These are phyloP conservation scores for Aphanomyces stellatus DNA, from an alignment of 352 stramenopile genomes.

Conservation along the genomic window DNA sequence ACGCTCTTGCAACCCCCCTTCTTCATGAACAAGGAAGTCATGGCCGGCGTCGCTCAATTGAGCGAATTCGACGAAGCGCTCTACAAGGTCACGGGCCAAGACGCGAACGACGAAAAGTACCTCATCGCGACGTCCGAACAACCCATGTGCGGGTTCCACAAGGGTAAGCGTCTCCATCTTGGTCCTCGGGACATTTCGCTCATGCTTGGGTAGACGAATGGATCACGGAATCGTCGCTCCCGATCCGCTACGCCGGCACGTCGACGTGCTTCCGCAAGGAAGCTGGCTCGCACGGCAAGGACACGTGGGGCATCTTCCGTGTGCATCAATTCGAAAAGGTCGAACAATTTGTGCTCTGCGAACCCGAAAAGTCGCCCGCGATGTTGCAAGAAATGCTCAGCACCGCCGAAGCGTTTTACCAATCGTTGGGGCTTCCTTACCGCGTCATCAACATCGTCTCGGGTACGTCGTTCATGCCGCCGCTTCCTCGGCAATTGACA, in stretches of 20 bases:
- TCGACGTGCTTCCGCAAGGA: constrained; percentile 99
- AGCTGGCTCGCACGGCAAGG: constrained; percentile 96
- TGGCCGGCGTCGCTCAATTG: constrained; percentile 97
- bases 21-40: constrained; percentile 99
- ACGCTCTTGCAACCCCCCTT: constrained; percentile 98
- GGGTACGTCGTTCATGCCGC: constrained; percentile 24
- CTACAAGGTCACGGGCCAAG: constrained; percentile 97
- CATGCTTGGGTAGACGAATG: constrained; percentile 52
- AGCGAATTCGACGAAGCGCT: constrained; percentile 99
- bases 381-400: constrained; percentile 92
- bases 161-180: constrained; percentile 39
- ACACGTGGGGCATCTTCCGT: constrained; percentile 99
- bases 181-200: not conserved
- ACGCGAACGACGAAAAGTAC: constrained; percentile 93
- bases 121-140: constrained; percentile 99
- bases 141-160: constrained; percentile 98
- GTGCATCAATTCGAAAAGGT: constrained; percentile 99
- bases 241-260: constrained; percentile 90
- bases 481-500: too few species aligned
- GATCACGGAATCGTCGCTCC: constrained; percentile 77
- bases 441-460: constrained; percentile 99
- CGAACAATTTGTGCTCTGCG: constrained; percentile 97
- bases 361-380: constrained; percentile 85
- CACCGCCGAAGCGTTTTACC: constrained; percentile 96
- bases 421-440: constrained; percentile 97